A percentile compares a stretch with the other conserved stretches of the same genome.
phyloP scores from a whole-genome alignment of 148 eudicot species.

The Vaccinium vitisidaea region DNA sequence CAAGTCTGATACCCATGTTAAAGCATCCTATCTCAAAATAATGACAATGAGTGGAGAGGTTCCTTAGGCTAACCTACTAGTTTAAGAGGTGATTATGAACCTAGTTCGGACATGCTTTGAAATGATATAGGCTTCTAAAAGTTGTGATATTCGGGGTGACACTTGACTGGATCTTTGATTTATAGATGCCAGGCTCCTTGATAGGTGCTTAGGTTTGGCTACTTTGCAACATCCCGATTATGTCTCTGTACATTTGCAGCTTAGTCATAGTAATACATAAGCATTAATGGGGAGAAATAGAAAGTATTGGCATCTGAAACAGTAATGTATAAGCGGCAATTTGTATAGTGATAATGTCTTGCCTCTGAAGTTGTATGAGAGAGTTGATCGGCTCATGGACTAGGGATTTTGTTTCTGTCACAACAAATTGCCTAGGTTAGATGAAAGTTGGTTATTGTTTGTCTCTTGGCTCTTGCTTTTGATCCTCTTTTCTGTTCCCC shows the following conservation, averaged over 20 bases:
- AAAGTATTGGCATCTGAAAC: background rate
- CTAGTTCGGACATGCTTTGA: background rate
- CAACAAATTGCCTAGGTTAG: background rate
- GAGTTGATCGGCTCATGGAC: background rate
- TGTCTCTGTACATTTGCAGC: background rate
- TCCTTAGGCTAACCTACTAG: no score
- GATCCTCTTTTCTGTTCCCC: background rate
- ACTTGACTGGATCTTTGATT: background rate
- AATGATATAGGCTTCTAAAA: background rate
- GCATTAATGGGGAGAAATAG: background rate
- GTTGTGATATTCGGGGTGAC: background rate
- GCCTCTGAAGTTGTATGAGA: background rate
- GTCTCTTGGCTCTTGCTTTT: conserved; percentile 1
- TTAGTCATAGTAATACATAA: background rate
- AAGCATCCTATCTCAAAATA: no score
- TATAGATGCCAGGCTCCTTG: background rate
- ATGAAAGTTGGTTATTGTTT: background rate
- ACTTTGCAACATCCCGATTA: background rate
- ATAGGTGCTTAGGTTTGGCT: background rate
- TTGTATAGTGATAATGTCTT: background rate
- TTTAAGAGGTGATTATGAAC: no score
- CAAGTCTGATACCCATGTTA: no score
- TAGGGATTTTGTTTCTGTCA: background rate
- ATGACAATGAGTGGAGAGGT: no score
- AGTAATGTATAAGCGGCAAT: background rate